Conservation (phyloP, 1,139 yeast species). For the Nakaseomyces glabratus region DNA sequence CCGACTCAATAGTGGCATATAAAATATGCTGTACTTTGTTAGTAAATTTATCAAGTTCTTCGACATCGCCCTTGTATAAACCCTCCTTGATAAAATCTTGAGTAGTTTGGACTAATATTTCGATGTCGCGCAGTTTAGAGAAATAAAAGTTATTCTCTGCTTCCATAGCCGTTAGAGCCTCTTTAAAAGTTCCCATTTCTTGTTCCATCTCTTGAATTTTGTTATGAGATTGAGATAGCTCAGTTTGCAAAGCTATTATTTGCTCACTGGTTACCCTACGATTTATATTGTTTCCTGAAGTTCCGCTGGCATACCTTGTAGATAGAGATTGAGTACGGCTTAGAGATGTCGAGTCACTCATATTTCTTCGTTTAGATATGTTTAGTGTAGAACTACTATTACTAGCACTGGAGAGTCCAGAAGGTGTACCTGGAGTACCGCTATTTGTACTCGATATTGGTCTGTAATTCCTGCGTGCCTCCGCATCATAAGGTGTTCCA, state of each 20-base stretch:
- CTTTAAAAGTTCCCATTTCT: constrained; percentile 46
- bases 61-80: constrained; percentile 28
- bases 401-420: constrained; percentile 6
- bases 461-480: constrained; percentile 40
- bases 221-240: constrained; percentile 31
- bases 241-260: constrained; percentile 28
- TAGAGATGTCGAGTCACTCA: not conserved
- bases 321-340: constrained; percentile 5
- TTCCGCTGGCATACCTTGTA: constrained; percentile 2
- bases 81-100: constrained; percentile 41
- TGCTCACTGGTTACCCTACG: constrained; percentile 26
- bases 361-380: constrained; percentile 6
- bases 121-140: constrained; percentile 81
- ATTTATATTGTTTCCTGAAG: not conserved
- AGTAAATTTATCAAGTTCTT: constrained; percentile 38
- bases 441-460: constrained; percentile 21
- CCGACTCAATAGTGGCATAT: constrained; percentile 44
- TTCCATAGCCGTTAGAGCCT: constrained; percentile 51
- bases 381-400: constrained; percentile 3
- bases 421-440: constrained; percentile 13
- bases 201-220: constrained; percentile 38
- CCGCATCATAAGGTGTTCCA: constrained; percentile 62
- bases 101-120: constrained; percentile 63
- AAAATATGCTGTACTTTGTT: constrained; percentile 63
- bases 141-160: constrained; percentile 84